Conservation (phyloP, 1,284 basidiomycete species). For the Kalmanozyma brasiliensis region DNA sequence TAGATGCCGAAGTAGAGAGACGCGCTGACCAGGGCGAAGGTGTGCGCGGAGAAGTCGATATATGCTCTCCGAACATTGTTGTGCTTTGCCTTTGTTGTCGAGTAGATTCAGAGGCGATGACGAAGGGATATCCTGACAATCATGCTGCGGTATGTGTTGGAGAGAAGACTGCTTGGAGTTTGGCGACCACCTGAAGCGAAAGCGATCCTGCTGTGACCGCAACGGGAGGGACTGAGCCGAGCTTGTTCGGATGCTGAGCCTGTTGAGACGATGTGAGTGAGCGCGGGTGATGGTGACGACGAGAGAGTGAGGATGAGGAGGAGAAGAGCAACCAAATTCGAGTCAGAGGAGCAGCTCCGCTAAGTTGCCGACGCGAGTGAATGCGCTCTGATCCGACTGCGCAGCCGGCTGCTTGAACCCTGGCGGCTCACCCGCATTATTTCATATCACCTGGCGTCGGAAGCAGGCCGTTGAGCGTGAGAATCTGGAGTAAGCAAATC, state of each 20-base stretch:
- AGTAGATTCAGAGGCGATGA: background rate
- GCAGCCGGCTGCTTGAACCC: conserved; percentile 5
- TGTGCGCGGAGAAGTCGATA: conserved; percentile 26
- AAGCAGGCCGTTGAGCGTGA: background rate
- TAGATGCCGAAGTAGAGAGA: conserved; percentile 42
- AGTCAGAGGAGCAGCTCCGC: no score
- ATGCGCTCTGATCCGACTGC: conserved; percentile 5
- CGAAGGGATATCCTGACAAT: conserved; percentile 27
- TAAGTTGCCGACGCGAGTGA: no score
- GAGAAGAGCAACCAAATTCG: no score
- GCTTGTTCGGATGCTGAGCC: no score
- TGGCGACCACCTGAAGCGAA: no score
- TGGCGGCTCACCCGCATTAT: no score
- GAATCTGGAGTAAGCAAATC: background rate
- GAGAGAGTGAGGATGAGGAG: no score
- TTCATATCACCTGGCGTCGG: conserved; percentile 3
- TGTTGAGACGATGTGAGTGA: no score
- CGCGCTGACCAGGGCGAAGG: conserved; percentile 39
- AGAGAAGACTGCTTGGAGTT: no score
- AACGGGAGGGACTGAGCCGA: no score
- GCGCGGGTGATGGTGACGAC: no score
- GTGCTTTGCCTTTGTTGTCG: background rate
- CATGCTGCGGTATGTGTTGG: conserved; percentile 33
- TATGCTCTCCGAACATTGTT: conserved; percentile 41
- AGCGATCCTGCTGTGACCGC: no score